These are phyloP conservation scores for Rauvolfia tetraphylla DNA, from an alignment of 257 asterid species.

Conservation along the genomic window DNA sequence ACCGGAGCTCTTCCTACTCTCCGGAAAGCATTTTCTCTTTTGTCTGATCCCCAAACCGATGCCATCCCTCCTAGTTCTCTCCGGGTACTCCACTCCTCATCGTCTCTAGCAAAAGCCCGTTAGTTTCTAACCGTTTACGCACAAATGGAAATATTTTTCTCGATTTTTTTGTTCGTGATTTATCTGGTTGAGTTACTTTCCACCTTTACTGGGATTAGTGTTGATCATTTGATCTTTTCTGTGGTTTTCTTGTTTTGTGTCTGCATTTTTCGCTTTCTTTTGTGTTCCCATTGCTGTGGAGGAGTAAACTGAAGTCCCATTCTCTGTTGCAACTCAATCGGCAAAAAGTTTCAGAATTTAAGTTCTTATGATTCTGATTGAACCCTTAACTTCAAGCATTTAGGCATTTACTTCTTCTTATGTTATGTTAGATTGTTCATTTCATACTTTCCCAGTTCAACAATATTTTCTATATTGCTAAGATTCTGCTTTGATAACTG, in stretches of 20 bases:
- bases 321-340: too few species aligned
- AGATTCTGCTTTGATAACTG: constrained; percentile 3
- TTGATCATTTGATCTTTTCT: background rate
- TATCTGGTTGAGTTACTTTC: background rate
- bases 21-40: constrained; percentile 53
- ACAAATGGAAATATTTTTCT: background rate
- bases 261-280: background rate
- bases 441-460: background rate
- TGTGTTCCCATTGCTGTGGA: background rate
- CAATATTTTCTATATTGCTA: background rate
- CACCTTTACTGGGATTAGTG: background rate
- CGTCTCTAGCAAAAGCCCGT: background rate
- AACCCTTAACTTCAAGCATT: background rate
- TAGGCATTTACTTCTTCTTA: background rate
- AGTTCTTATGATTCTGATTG: constrained; percentile 6
- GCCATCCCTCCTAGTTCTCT: constrained; percentile 60
- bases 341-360: background rate
- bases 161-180: background rate
- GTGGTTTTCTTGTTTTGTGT: background rate
- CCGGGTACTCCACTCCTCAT: constrained; percentile 36
- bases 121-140: background rate
- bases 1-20: constrained; percentile 80
- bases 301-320: background rate
- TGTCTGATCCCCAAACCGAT: constrained; percentile 62
- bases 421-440: background rate